Base-by-base conservation (phyloP, 2,329 filamentous ascomycete species). In the Trichophyton benhamiae region DNA sequence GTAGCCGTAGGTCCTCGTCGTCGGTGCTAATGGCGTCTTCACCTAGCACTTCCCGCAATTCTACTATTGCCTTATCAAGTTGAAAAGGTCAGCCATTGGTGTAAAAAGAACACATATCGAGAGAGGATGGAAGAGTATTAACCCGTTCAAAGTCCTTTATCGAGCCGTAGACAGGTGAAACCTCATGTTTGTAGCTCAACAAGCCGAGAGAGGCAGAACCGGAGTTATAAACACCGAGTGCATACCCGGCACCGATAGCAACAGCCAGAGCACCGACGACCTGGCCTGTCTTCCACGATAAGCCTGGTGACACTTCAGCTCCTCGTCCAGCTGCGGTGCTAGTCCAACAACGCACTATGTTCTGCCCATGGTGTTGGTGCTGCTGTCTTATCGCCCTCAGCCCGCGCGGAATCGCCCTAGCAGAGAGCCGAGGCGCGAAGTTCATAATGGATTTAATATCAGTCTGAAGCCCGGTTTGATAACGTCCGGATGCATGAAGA, bases 11-110 rank as follows among this genome's bases (percentile, higher is more conserved):
- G 52, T 85, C 84, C 48, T 86, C 83, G 49, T 82, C 76, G 67
- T 89, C 85, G 11, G 82, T 83, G 67, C 79, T 85, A 57, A 89
- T 81, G 1, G 79, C 72, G 59, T 86, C 83, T 44, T 83, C 76
- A 22, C 84, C 83, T 3, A 87, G 71, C 9, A 73, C 66, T 0
- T 66, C 63, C 60, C 78, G 76, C 15, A 87, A 73, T 67, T 86
- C 82, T 0, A 71, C 68, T 63, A 85, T 82, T 4, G 83, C 83
- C 79, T 83, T 61, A 55, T 36, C 52, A 20, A 27, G 52, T 5
- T 20, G 42, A 7, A 48, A 46, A 59, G 55, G 57, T 36, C 22
- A 27, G n/a, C n/a, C 27, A 33, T 49, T 20, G 59, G 59, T 9
- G 25, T 59, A 44, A 7, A 17, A 42, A 1, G 3, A n/a, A 15